These are phyloP conservation scores for Triticum turgidum DNA, from an alignment of 176 grass and related monocot species.

Conservation along the genomic window DNA sequence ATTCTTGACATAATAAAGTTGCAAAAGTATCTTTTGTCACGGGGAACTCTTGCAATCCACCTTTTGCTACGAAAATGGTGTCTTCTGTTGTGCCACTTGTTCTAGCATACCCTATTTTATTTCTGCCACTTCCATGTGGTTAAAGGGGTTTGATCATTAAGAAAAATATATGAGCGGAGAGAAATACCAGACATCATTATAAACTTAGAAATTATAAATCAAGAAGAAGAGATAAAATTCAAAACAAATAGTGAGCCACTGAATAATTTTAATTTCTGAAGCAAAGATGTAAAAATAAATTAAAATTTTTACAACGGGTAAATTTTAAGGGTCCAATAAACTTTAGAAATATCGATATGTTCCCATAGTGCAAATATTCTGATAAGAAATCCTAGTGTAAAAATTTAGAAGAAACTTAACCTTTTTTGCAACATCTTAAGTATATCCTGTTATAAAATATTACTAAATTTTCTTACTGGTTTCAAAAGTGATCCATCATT, in stretches of 20 bases:
- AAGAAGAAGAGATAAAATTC: background rate
- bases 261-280: background rate
- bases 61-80: background rate
- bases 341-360: background rate
- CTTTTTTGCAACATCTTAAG: background rate
- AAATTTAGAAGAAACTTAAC: background rate
- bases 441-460: background rate
- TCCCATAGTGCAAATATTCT: background rate
- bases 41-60: background rate
- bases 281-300: background rate
- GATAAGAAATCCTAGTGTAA: background rate
- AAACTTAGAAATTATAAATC: background rate
- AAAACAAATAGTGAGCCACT: background rate
- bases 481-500: background rate
- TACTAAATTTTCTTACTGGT: background rate
- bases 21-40: background rate
- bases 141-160: background rate
- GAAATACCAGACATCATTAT: background rate
- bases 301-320: background rate
- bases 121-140: background rate
- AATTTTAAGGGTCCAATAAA: background rate
- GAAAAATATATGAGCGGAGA: background rate
- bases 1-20: background rate
- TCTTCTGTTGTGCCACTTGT: background rate
- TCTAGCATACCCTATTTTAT: background rate